These are phyloP conservation scores for Cladosporium sp. DNA, from an alignment of 2,329 filamentous ascomycete species.

Conservation along the genomic window DNA sequence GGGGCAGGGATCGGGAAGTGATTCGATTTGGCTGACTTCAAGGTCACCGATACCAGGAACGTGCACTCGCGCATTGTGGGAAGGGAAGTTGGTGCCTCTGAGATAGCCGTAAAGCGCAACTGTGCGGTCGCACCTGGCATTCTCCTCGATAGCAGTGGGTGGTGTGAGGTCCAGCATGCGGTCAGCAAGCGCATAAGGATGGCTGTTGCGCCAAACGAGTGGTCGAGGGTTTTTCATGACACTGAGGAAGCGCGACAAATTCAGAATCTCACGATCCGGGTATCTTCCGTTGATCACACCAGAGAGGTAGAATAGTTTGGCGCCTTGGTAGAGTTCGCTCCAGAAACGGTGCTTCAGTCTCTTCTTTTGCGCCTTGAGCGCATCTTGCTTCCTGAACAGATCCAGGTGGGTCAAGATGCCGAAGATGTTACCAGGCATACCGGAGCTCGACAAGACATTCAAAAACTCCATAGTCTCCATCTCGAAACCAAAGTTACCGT, in stretches of 20 bases:
- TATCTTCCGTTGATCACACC: conserved; percentile 96
- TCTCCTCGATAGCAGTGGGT: conserved; percentile 82
- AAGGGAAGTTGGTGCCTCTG: conserved; percentile 88
- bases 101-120: conserved; percentile 91
- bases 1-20: conserved; percentile 88
- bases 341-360: conserved; percentile 91
- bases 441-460: conserved; percentile 85
- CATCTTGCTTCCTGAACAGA: conserved; percentile 88
- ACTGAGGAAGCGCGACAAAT: conserved; percentile 87
- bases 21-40: conserved; percentile 76
- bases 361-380: conserved; percentile 91
- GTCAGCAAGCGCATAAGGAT: conserved; percentile 90
- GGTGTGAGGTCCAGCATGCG: conserved; percentile 94
- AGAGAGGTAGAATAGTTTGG: conserved; percentile 93
- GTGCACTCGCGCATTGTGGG: conserved; percentile 80
- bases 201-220: conserved; percentile 92
- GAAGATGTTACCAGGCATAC: conserved; percentile 98
- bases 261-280: conserved; percentile 93
- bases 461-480: conserved; percentile 99
- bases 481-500: conserved; percentile 97
- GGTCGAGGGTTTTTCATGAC: conserved; percentile 99
- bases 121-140: conserved; percentile 84
- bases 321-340: conserved; percentile 94
- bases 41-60: conserved; percentile 90
- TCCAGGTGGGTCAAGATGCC: conserved; percentile 95